Evolutionary conservation across 805 yeast genomes (phyloP).

Genomic region (Wickerhamomyces subpelliculosus): DNA sequence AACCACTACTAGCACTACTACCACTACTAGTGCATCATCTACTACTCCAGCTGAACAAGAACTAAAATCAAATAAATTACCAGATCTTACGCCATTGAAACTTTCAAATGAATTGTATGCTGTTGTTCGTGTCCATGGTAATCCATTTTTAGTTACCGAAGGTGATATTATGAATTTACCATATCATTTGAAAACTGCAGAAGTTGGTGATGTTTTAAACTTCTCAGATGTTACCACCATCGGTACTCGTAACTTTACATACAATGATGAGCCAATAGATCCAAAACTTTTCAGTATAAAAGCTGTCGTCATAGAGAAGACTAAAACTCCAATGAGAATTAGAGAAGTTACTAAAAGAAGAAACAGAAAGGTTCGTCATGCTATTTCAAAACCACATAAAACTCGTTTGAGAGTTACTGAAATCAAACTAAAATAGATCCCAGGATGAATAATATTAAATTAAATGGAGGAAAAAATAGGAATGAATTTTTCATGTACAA

Average conservation of each 20-base stretch:
- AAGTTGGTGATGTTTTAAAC: slow-evolving; percentile 75
- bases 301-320: slow-evolving; percentile 82
- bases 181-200: slow-evolving; percentile 64
- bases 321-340: slow-evolving; percentile 69
- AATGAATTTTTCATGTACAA: too few relatives aligned
- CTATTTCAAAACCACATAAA: slow-evolving; percentile 59
- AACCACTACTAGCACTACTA: background rate
- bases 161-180: slow-evolving; percentile 86
- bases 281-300: slow-evolving; percentile 49
- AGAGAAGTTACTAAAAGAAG: slow-evolving; percentile 76
- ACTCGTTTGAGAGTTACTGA: slow-evolving; percentile 77
- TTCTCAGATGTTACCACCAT: slow-evolving; percentile 72
- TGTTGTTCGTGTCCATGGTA: slow-evolving; percentile 69
- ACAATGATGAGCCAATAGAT: slow-evolving; percentile 48
- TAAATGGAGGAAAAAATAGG: too few relatives aligned
- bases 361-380: slow-evolving; percentile 65
- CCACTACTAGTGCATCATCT: background rate
- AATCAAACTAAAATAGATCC: slow-evolving; percentile 40
- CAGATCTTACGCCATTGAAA: slow-evolving; percentile 33
- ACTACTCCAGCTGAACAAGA: slow-evolving; percentile 22
- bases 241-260: slow-evolving; percentile 80
- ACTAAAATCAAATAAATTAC: slow-evolving; percentile 33
- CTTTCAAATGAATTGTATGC: slow-evolving; percentile 73
- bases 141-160: slow-evolving; percentile 81
- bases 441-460: background rate